phyloP scores from a whole-genome alignment of 2,329 filamentous ascomycete genomes.

The Herpotrichia juniperi region DNA sequence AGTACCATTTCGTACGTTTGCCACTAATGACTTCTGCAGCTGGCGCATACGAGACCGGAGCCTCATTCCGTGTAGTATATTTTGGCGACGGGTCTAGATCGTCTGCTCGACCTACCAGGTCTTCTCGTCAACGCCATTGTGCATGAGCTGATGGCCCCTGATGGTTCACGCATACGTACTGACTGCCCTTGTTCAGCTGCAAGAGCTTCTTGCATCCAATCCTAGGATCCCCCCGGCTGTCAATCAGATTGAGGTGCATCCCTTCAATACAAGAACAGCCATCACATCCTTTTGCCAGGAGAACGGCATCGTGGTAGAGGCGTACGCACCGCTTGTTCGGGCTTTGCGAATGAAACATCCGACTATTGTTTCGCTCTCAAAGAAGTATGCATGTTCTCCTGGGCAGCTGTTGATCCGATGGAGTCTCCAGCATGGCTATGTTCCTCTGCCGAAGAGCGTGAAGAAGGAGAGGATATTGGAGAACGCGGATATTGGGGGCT shows the following conservation, averaged over 20 bases:
- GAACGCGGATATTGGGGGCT: constrained; percentile 67
- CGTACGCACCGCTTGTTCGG: constrained; percentile 78
- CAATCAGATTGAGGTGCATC: constrained; percentile 81
- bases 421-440: constrained; percentile 76
- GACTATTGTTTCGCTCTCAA: constrained; percentile 64
- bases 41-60: not conserved
- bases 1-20: constrained; percentile 32
- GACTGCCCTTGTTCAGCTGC: constrained; percentile 56
- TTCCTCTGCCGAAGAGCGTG: constrained; percentile 76
- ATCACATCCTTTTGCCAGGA: constrained; percentile 71
- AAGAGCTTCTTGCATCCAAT: constrained; percentile 69
- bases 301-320: constrained; percentile 74
- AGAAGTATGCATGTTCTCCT: constrained; percentile 72
- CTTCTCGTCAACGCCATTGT: constrained; percentile 4
- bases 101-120: not conserved
- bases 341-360: constrained; percentile 73
- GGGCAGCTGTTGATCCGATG: constrained; percentile 80
- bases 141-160: constrained; percentile 5
- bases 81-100: not conserved
- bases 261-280: constrained; percentile 75
- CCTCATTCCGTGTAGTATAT: not conserved
- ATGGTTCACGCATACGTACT: not conserved
- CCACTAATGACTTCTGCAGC: not conserved
- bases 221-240: constrained; percentile 70
- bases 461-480: constrained; percentile 66